Evolutionary conservation across 176 grass and related monocot species (phyloP).

Genomic region (Carex littledalei): DNA sequence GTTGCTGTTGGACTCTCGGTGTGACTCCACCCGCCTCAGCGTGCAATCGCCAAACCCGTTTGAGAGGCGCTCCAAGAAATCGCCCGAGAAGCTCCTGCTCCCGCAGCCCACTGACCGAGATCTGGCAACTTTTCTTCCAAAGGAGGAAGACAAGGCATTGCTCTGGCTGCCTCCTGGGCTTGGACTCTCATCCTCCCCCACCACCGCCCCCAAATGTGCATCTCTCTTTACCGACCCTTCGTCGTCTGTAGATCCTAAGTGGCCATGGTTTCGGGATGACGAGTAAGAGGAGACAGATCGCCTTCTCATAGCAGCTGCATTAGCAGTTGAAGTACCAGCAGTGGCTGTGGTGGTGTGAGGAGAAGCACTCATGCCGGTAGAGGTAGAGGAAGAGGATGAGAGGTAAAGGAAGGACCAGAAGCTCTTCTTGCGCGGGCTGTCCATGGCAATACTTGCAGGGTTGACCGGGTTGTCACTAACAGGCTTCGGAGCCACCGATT

Average conservation of each 20-base stretch:
- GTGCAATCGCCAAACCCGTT: constrained; percentile 95
- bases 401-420: constrained; percentile 98
- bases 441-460: constrained; percentile 23
- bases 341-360: constrained; percentile 24
- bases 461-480: constrained; percentile 19
- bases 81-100: constrained; percentile 81
- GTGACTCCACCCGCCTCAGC: constrained; percentile 78
- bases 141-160: constrained; percentile 65
- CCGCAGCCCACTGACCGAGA: constrained; percentile 93
- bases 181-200: constrained; percentile 47
- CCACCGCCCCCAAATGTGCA: background rate
- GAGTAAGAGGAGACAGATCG: constrained; percentile 38
- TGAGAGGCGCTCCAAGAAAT: constrained; percentile 92
- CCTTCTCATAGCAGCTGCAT: constrained; percentile 20
- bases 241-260: constrained; percentile 23
- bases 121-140: constrained; percentile 80
- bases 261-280: background rate
- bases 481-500: constrained; percentile 71
- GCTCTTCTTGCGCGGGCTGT: constrained; percentile 92
- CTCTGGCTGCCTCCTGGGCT: constrained; percentile 62
- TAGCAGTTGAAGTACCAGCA: background rate
- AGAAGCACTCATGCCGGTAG: constrained; percentile 21
- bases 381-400: constrained; percentile 36
- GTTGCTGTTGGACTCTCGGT: constrained; percentile 77
- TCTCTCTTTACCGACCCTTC: constrained; percentile 11